Base-by-base conservation (phyloP, 2,329 filamentous ascomycete genomes). In the Endocalyx cinctus region DNA sequence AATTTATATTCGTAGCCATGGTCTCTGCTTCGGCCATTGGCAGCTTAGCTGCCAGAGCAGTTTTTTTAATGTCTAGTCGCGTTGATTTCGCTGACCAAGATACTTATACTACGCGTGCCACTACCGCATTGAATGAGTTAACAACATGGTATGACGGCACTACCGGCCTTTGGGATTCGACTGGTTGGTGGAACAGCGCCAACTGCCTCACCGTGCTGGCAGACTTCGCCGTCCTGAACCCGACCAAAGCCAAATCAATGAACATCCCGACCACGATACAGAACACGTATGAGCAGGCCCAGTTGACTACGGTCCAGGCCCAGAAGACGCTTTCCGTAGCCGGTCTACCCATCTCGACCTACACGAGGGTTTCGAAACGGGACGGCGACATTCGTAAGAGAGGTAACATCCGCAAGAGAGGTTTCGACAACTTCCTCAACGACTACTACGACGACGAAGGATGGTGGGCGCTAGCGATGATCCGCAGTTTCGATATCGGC, bases 151-250 rank as follows among this genome's bases (percentile, higher is more conserved):
- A 78, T 48, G 69, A 77, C 45, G 39, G 53, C 5, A 53, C 48
- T 5, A 74, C 63, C 2, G 75, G 77, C 10, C 55, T 78, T 5
- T 80, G 72, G 72, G 58, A 74, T 35, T 67, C 66, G 0, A 64
- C 65, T 18, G 71, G 72, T 6, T 81, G 77, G 77, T 82, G 77
- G 77, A 77, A 80, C 45, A 64, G 64, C 15, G 77, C 73, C 17
- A 81, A 79, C 46, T 66, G 65, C 38, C 53, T 80, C 41, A 78
- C 74, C 0, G 61, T 64, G 11, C 47, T 79, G n/a, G 70, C 64
- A 25, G 67, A 78, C 36, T 51, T 51, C 31, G 48, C 47, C 18
- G 22, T 41, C 16, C 19, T 50, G 10, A 35, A 47, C 17, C 33
- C 39, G 3, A 23, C 18, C 13, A 32, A 31, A 15, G 38, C 45